phyloP scores from a whole-genome alignment of 2,329 filamentous ascomycete species.

The Grosmannia penicillata region DNA sequence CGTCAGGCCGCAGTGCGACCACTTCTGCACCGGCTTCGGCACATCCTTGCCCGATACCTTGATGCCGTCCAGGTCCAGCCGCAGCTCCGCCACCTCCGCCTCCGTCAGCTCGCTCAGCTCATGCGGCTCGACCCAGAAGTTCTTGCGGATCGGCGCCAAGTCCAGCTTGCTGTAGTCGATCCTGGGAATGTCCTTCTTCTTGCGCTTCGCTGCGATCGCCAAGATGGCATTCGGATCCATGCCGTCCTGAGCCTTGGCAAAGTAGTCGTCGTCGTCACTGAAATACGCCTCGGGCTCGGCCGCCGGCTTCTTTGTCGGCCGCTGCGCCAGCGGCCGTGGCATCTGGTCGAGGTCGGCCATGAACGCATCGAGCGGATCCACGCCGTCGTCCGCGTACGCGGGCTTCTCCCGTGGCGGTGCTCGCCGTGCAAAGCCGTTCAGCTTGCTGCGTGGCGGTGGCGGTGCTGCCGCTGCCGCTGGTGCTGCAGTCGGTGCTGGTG shows the following conservation, averaged over 20 bases:
- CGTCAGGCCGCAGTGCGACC: slow-evolving; percentile 87
- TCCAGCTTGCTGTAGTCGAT: slow-evolving; percentile 79
- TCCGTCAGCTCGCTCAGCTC: slow-evolving; percentile 75
- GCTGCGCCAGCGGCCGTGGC: slow-evolving; percentile 28
- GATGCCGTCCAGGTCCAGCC: slow-evolving; percentile 85
- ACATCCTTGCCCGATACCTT: slow-evolving; percentile 81
- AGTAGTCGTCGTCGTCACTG: slow-evolving; percentile 68
- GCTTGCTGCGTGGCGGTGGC: not conserved
- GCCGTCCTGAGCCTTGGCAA: slow-evolving; percentile 32
- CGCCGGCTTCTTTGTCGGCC: slow-evolving; percentile 35
- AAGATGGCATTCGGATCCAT: slow-evolving; percentile 32
- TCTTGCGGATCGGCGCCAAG: slow-evolving; percentile 76
- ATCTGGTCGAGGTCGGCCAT: slow-evolving; percentile 55
- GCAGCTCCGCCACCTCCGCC: slow-evolving; percentile 66
- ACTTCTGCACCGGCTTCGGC: slow-evolving; percentile 88
- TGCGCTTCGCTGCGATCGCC: slow-evolving; percentile 48
- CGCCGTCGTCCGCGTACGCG: slow-evolving; percentile 46
- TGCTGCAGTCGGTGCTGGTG: not conserved
- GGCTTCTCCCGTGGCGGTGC: not conserved
- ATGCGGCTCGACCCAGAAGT: slow-evolving; percentile 84
- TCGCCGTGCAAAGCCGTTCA: not conserved
- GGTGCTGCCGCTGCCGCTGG: not conserved
- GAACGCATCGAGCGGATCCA: slow-evolving; percentile 92
- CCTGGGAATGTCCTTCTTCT: slow-evolving; percentile 89
- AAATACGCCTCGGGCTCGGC: slow-evolving; percentile 70